Conservation (phyloP, 805 yeast genomes). For the Brettanomyces anomalus region DNA sequence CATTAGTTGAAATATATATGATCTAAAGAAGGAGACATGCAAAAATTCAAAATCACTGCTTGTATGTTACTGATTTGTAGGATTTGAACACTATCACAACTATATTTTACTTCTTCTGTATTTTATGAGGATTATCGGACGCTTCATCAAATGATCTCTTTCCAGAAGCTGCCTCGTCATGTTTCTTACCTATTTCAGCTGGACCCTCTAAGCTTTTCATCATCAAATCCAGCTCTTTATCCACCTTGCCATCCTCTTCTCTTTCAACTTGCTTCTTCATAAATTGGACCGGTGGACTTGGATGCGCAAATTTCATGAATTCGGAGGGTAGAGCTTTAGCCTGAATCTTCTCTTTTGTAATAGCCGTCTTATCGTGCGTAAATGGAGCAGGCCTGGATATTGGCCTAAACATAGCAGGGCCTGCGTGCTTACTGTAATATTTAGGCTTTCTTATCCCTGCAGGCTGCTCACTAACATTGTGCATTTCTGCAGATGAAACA, state of each 20-base stretch:
- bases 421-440: slow-evolving; percentile 17
- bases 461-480: slow-evolving; percentile 1
- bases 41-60: too few relatives aligned
- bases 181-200: slow-evolving; percentile 7
- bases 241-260: slow-evolving; percentile 1
- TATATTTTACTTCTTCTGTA: too few relatives aligned
- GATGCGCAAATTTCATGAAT: slow-evolving; percentile 12
- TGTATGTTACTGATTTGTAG: too few relatives aligned
- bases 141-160: too few relatives aligned
- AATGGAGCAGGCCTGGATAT: slow-evolving; percentile 5
- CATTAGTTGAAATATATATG: too few relatives aligned
- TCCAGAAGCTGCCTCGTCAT: neutral
- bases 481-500: slow-evolving; percentile 3
- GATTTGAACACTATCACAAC: neutral
- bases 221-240: slow-evolving; percentile 11
- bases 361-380: neutral
- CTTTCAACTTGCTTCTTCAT: neutral
- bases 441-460: slow-evolving; percentile 19
- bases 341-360: neutral
- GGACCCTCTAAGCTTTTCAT: neutral
- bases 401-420: slow-evolving; percentile 3
- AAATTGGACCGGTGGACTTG: slow-evolving; percentile 8
- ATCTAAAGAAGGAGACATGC: too few relatives aligned
- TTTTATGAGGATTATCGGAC: too few relatives aligned
- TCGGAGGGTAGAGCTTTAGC: slow-evolving; percentile 8